Percentiles rank a stretch among this genome's conserved stretches.
Evolutionary conservation across 345 rosid genomes (phyloP).

Genomic region (Aegle marmelos): DNA sequence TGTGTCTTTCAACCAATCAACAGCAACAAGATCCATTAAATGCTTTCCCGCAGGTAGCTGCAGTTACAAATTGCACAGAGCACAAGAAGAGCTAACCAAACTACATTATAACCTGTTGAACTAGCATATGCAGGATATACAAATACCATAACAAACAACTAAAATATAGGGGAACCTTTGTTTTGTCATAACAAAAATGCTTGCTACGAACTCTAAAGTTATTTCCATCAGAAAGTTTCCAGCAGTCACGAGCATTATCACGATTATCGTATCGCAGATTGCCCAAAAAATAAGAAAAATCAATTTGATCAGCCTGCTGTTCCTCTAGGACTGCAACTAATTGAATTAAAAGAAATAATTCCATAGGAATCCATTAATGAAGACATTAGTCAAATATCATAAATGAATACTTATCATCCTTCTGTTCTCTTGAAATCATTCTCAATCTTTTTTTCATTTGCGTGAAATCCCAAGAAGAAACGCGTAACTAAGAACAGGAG

Average conservation of each 20-base stretch:
- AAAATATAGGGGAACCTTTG: conserved; percentile 54
- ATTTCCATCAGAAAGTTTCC: conserved; percentile 84
- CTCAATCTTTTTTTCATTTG: conserved; percentile 42
- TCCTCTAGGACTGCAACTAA: conserved; percentile 56
- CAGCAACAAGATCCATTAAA: conserved; percentile 97
- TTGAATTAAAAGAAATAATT: conserved; percentile 3
- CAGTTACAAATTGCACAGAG: conserved; percentile 22
- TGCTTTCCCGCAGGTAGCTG: conserved; percentile 96
- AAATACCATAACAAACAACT: conserved; percentile 12
- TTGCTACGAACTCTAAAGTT: conserved; percentile 95
- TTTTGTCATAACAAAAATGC: conserved; percentile 79
- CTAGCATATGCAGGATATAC: not conserved
- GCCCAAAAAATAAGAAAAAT: conserved; percentile 82
- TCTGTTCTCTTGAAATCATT: conserved; percentile 63
- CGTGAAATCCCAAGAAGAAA: conserved; percentile 37
- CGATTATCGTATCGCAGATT: conserved; percentile 80
- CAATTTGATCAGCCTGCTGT: conserved; percentile 69
- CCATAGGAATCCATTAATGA: not conserved
- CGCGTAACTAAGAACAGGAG: not conserved
- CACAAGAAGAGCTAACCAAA: conserved; percentile 5
- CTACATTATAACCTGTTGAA: not conserved
- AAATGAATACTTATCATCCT: conserved; percentile 22
- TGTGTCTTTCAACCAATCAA: conserved; percentile 97
- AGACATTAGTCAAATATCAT: not conserved
- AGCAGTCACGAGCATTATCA: conserved; percentile 87